These are phyloP conservation scores for Wickerhamomyces ciferrii DNA, from an alignment of 805 yeast genomes.

Conservation along the genomic window DNA sequence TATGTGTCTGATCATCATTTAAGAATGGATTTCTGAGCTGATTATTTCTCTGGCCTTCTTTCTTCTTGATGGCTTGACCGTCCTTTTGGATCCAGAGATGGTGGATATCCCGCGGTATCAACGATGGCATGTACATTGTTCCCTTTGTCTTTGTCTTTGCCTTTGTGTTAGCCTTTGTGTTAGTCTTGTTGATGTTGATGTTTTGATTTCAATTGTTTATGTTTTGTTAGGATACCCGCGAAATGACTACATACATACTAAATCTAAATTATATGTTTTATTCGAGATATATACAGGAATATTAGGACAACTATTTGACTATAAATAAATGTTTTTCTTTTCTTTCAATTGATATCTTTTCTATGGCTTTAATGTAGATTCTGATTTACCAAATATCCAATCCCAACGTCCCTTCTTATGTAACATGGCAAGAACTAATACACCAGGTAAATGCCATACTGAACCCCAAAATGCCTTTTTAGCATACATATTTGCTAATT, in stretches of 20 bases:
- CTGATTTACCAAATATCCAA: constrained; percentile 40
- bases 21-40: constrained; percentile 4
- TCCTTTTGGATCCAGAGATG: constrained; percentile 32
- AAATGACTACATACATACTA: no score
- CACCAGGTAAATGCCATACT: constrained; percentile 89
- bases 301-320: background rate
- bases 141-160: background rate
- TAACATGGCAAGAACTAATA: constrained; percentile 84
- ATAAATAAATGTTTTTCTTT: no score
- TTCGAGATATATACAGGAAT: background rate
- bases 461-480: constrained; percentile 89
- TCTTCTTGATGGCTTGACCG: background rate
- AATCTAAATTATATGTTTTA: no score
- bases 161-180: no score
- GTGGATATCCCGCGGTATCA: constrained; percentile 41
- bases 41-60: constrained; percentile 5
- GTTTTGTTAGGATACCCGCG: no score
- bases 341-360: no score
- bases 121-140: constrained; percentile 42
- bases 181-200: background rate
- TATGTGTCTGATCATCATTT: background rate
- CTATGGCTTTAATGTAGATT: background rate
- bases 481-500: constrained; percentile 64
- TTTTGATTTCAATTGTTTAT: background rate
- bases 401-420: constrained; percentile 98